Conservation (phyloP, 768 basidiomycete genomes). For the Boletellus ananas region DNA sequence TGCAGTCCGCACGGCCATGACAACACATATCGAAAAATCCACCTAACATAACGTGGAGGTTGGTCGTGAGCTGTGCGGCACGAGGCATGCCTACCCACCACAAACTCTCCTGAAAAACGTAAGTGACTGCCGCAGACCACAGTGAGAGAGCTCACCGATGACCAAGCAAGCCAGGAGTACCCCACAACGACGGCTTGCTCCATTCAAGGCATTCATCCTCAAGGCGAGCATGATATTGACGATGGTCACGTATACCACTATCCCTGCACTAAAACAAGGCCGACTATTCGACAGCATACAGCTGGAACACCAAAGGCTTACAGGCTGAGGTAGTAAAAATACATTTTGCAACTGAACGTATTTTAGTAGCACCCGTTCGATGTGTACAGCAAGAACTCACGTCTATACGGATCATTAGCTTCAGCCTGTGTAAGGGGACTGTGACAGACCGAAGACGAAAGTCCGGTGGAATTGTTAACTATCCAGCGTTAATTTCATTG, state of each 20-base stretch:
- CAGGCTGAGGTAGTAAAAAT: slow-evolving; percentile 22
- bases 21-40: slow-evolving; percentile 10
- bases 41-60: slow-evolving; percentile 4
- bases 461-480: slow-evolving; percentile 20
- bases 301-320: neutral
- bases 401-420: slow-evolving; percentile 7
- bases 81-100: slow-evolving; percentile 5
- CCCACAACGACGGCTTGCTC: neutral
- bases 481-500: neutral
- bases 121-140: neutral
- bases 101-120: slow-evolving; percentile 12
- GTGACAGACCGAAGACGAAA: slow-evolving; percentile 15
- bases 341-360: slow-evolving; percentile 17
- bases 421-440: neutral
- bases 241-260: slow-evolving; percentile 12
- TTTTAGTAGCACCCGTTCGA: neutral
- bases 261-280: slow-evolving; percentile 12
- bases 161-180: slow-evolving; percentile 13
- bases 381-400: slow-evolving; percentile 5
- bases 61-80: neutral
- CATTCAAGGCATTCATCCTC: slow-evolving; percentile 17
- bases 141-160: slow-evolving; percentile 8
- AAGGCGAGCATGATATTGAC: slow-evolving; percentile 23
- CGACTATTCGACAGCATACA: neutral
- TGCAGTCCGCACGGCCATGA: slow-evolving; percentile 16